Evolutionary conservation across 139 green algal genomes (phyloP).

Genomic region (Nannochloris sp.): DNA sequence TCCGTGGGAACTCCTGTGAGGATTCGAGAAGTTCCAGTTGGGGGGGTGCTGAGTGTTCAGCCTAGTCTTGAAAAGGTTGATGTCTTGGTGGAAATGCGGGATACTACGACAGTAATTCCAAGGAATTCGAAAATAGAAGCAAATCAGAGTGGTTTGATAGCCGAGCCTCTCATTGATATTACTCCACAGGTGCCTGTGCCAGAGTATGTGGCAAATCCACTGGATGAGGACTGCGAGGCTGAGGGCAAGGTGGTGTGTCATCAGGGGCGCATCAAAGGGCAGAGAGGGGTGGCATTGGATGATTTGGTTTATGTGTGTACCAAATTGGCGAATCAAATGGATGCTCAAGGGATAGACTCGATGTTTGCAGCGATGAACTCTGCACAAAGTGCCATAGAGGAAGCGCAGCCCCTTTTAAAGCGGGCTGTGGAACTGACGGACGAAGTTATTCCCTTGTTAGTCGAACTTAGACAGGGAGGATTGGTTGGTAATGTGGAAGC

Average conservation of each 20-base stretch:
- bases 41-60: conserved; percentile 77
- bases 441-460: conserved; percentile 66
- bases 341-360: conserved; percentile 55
- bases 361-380: conserved; percentile 77
- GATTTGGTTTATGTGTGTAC: conserved; percentile 91
- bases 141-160: conserved; percentile 95
- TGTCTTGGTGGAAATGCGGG: conserved; percentile 75
- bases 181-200: conserved; percentile 79
- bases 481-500: conserved; percentile 71
- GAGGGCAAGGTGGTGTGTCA: conserved; percentile 89
- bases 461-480: conserved; percentile 60
- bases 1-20: conserved; percentile 85
- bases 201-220: conserved; percentile 52
- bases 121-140: conserved; percentile 87
- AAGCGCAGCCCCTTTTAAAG: conserved; percentile 60
- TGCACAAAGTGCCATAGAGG: conserved; percentile 53
- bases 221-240: conserved; percentile 68
- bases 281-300: conserved; percentile 87
- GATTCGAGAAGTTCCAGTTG: conserved; percentile 64
- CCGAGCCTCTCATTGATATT: conserved; percentile 94
- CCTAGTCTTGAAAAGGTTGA: conserved; percentile 84
- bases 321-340: conserved; percentile 83
- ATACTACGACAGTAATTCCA: conserved; percentile 83
- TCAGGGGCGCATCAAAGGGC: conserved; percentile 69
- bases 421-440: conserved; percentile 43